phyloP scores from a whole-genome alignment of 129 eudicot species.

The Pulicaria dysenterica region DNA sequence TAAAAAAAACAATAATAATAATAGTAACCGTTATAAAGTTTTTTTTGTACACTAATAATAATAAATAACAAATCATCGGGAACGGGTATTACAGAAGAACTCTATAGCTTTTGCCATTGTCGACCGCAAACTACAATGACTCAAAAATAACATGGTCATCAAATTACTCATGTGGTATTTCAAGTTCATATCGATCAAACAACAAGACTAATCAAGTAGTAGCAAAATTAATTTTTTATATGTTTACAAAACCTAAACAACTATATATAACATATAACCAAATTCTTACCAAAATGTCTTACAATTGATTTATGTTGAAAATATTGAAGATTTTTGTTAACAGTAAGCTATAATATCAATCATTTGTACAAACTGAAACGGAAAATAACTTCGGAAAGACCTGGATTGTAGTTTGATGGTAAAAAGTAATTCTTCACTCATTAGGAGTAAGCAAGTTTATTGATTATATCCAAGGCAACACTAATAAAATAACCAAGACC shows the following conservation, averaged over 20 bases:
- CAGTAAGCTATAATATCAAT: too few relatives aligned
- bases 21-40: too few relatives aligned
- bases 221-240: not conserved
- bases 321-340: not conserved
- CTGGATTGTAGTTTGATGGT: not conserved
- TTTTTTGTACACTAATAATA: too few relatives aligned
- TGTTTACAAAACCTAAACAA: not conserved
- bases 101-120: slow-evolving; percentile 52
- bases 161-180: not conserved
- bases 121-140: slow-evolving; percentile 24
- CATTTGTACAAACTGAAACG: too few relatives aligned
- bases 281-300: too few relatives aligned
- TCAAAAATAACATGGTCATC: slow-evolving; percentile 19
- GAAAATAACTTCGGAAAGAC: not conserved
- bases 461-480: too few relatives aligned
- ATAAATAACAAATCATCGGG: too few relatives aligned
- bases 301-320: not conserved
- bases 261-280: not conserved
- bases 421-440: not conserved
- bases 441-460: too few relatives aligned
- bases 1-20: too few relatives aligned
- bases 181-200: not conserved
- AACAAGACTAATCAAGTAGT: not conserved
- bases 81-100: too few relatives aligned
- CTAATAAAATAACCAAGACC: too few relatives aligned